phyloP scores from a whole-genome alignment of 116 monocot genomes.

The Phalaenopsis hybrid region DNA sequence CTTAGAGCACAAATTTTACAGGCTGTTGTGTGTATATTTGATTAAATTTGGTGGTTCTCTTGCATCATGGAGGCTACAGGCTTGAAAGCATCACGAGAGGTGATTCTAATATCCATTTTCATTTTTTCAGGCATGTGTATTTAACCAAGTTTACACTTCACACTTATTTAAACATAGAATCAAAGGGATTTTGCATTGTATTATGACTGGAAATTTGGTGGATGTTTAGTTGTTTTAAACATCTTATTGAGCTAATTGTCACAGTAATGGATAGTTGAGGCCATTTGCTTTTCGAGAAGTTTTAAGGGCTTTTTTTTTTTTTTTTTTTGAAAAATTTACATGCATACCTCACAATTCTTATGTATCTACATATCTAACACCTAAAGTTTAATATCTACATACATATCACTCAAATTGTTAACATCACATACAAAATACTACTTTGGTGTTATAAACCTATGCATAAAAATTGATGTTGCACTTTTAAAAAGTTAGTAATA shows the following conservation, averaged over 20 bases:
- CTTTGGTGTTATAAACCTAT: too few relatives aligned
- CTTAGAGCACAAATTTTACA: constrained; percentile 15
- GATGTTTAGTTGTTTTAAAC: background rate
- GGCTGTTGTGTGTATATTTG: background rate
- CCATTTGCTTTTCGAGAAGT: too few relatives aligned
- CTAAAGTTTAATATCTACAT: too few relatives aligned
- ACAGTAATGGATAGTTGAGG: too few relatives aligned
- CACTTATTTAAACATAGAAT: background rate
- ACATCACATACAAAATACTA: too few relatives aligned
- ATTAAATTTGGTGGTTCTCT: background rate
- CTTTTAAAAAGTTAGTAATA: too few relatives aligned
- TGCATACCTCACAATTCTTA: too few relatives aligned
- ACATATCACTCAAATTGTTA: too few relatives aligned
- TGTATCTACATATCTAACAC: too few relatives aligned
- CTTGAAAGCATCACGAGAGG: background rate
- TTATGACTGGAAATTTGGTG: background rate
- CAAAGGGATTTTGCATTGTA: background rate
- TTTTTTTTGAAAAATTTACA: too few relatives aligned
- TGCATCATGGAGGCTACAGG: background rate
- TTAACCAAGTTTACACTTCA: background rate
- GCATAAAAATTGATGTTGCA: too few relatives aligned
- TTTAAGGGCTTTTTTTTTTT: too few relatives aligned
- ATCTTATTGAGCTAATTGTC: background rate
- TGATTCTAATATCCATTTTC: background rate
- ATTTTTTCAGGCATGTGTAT: background rate